Conservation (phyloP, 1,284 basidiomycete species). For the Ceratobasidium sp. region DNA sequence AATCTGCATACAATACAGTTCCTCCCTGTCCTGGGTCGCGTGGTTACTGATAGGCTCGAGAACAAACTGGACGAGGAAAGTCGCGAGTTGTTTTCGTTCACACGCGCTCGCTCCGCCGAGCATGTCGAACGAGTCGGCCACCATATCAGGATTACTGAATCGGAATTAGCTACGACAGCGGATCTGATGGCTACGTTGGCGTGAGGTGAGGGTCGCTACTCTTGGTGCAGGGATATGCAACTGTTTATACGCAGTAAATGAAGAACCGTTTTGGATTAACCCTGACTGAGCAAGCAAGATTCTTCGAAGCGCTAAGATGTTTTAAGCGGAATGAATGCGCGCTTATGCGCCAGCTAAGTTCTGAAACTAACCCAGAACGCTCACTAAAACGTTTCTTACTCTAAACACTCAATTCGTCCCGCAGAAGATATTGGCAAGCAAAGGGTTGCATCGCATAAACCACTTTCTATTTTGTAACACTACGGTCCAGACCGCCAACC, state of each 20-base stretch:
- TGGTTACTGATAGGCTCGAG: constrained; percentile 80
- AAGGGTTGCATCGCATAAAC: constrained; percentile 4
- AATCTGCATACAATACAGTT: too few relatives aligned
- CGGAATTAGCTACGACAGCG: neutral
- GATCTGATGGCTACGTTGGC: constrained; percentile 20
- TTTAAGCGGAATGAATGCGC: too few relatives aligned
- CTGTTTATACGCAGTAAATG: neutral
- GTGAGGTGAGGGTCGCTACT: neutral
- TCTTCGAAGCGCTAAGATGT: too few relatives aligned
- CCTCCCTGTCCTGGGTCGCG: constrained; percentile 81
- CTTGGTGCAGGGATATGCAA: too few relatives aligned
- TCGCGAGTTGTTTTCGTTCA: constrained; percentile 68
- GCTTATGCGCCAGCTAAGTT: too few relatives aligned
- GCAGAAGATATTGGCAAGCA: too few relatives aligned
- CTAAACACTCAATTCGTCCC: too few relatives aligned
- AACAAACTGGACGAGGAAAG: constrained; percentile 68
- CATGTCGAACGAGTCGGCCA: constrained; percentile 37
- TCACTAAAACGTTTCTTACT: too few relatives aligned
- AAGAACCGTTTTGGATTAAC: neutral
- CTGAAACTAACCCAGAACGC: too few relatives aligned
- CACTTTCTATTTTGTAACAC: constrained; percentile 30
- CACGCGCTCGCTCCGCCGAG: constrained; percentile 54
- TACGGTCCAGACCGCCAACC: constrained; percentile 45
- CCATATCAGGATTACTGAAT: constrained; percentile 21
- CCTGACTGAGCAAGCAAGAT: too few relatives aligned